These are phyloP conservation scores for Avena atlantica DNA, from an alignment of 176 grass and related monocot species.

Conservation along the genomic window DNA sequence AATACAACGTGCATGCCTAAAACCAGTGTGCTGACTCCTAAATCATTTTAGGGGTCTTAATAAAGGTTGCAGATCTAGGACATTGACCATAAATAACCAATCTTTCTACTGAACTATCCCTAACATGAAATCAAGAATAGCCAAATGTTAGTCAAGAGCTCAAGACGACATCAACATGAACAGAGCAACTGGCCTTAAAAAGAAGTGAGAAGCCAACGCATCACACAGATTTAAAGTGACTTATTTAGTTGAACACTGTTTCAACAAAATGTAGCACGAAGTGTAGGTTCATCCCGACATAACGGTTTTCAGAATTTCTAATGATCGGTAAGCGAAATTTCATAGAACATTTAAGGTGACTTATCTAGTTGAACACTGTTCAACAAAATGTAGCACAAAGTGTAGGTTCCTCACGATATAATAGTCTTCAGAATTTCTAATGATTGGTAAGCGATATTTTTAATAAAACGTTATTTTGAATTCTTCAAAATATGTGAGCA, in stretches of 20 bases:
- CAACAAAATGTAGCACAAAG: neutral
- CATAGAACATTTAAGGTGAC: neutral
- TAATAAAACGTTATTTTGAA: neutral
- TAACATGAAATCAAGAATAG: slow-evolving; percentile 5
- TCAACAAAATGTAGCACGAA: neutral
- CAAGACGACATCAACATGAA: slow-evolving; percentile 4
- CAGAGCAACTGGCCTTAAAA: neutral
- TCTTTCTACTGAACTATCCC: neutral
- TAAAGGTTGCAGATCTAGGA: neutral
- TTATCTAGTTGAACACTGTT: neutral
- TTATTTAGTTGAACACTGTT: neutral
- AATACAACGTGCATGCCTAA: neutral
- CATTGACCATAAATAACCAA: neutral
- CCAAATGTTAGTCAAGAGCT: neutral
- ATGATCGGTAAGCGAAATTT: neutral
- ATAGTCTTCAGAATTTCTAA: neutral
- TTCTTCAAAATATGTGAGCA: neutral
- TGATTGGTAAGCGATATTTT: neutral
- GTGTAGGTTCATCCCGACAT: neutral
- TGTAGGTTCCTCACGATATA: neutral
- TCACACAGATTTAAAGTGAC: neutral
- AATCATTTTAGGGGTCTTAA: neutral
- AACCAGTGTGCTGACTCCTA: slow-evolving; percentile 15
- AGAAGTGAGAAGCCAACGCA: neutral
- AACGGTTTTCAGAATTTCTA: neutral